Conservation (phyloP, 805 yeast species). For the Lipomyces sp. region DNA sequence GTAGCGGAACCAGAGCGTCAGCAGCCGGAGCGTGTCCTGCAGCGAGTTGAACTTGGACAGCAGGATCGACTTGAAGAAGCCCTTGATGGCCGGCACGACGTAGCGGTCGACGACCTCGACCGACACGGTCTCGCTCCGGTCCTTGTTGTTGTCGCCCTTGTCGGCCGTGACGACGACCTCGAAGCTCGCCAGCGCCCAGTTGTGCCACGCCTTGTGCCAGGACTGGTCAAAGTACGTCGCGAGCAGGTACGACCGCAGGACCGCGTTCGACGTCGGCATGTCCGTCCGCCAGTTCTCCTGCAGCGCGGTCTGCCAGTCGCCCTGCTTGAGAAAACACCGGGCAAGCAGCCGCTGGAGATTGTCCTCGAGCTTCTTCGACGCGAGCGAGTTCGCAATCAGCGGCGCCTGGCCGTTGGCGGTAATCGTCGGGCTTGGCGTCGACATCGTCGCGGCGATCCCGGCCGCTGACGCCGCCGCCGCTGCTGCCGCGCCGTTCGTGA, state of each 20-base stretch:
- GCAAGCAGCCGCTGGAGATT: conserved; percentile 83
- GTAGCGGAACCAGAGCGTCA: conserved; percentile 93
- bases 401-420: neutral
- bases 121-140: conserved; percentile 27
- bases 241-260: conserved; percentile 83
- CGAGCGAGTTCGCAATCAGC: conserved; percentile 1
- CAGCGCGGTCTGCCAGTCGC: conserved; percentile 93
- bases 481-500: too few relatives aligned
- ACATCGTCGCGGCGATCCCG: too few relatives aligned
- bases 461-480: too few relatives aligned
- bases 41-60: conserved; percentile 80
- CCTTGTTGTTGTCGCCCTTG: conserved; percentile 30
- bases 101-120: conserved; percentile 66
- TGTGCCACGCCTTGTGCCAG: conserved; percentile 99
- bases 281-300: conserved; percentile 73
- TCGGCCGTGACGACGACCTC: conserved; percentile 75
- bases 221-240: conserved; percentile 91
- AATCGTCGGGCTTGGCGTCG: too few relatives aligned
- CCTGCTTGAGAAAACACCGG: conserved; percentile 92
- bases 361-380: conserved; percentile 54
- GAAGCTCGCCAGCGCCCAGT: conserved; percentile 97
- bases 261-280: conserved; percentile 61
- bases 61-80: conserved; percentile 92
- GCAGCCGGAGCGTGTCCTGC: conserved; percentile 84
- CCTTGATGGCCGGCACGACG: conserved; percentile 93